Percentiles rank a stretch among this genome's conserved stretches.
Evolutionary conservation across 2,329 filamentous ascomycete genomes (phyloP).

Genomic region (Amesomyces nigricolor): DNA sequence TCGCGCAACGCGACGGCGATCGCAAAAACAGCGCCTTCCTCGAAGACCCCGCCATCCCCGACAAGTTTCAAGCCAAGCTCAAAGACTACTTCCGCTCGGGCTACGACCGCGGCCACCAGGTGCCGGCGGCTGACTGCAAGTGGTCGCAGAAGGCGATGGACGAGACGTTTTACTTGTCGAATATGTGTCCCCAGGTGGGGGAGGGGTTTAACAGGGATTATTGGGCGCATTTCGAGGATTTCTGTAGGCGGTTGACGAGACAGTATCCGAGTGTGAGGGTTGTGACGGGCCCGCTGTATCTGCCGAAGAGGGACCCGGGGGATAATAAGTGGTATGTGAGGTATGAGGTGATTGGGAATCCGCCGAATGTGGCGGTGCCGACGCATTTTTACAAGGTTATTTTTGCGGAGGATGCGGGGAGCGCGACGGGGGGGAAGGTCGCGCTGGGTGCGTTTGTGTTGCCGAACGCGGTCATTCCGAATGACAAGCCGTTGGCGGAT

Average conservation of each 20-base stretch:
- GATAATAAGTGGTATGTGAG: conserved; percentile 94
- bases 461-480: conserved; percentile 84
- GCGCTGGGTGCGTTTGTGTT: conserved; percentile 91
- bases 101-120: conserved; percentile 94
- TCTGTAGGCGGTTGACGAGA: conserved; percentile 76
- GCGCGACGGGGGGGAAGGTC: conserved; percentile 59
- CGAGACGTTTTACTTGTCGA: conserved; percentile 84
- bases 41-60: conserved; percentile 74
- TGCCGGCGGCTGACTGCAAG: conserved; percentile 91
- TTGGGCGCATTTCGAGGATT: conserved; percentile 98
- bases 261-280: conserved; percentile 83
- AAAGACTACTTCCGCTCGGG: conserved; percentile 93
- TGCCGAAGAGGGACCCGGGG: conserved; percentile 71
- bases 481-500: conserved; percentile 77
- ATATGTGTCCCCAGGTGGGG: conserved; percentile 98
- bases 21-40: conserved; percentile 76
- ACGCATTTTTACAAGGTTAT: conserved; percentile 99
- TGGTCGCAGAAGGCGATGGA: conserved; percentile 95
- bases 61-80: conserved; percentile 81
- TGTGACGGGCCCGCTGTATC: conserved; percentile 88
- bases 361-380: conserved; percentile 89
- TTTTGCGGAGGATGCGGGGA: conserved; percentile 75
- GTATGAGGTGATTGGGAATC: conserved; percentile 92
- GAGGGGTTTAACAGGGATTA: conserved; percentile 99
- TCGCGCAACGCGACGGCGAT: conserved; percentile 69